Base-by-base conservation (phyloP, 148 eudicot species). In the Cornus suecica region DNA sequence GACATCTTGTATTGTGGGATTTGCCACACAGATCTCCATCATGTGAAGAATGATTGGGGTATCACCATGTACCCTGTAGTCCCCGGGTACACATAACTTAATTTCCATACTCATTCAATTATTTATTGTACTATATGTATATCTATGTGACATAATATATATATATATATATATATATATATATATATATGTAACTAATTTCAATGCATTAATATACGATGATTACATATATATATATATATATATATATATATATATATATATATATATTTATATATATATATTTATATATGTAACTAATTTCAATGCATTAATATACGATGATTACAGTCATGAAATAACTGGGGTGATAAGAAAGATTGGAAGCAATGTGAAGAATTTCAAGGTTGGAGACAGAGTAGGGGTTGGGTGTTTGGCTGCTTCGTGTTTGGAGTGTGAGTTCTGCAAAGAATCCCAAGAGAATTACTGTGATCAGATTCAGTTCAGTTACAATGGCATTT, bases 271-370 rank as follows among this genome's bases (percentile, higher is more conserved):
- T 13, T 52, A 8, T 41, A 26, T 4, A 0, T 22, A 0, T 70
- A 27, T 58, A 25, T 8, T 48, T n/a, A n/a, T n/a, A n/a, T n/a
- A n/a, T n/a, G n/a, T n/a, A n/a, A n/a, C n/a, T n/a, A n/a, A n/a
- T n/a, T n/a, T n/a, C n/a, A n/a, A n/a, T n/a, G n/a, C n/a, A n/a
- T n/a, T n/a, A n/a, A n/a, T n/a, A n/a, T n/a, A n/a, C n/a, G n/a
- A n/a, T n/a, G n/a, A n/a, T n/a, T n/a, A n/a, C n/a, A 94, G 97
- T 83, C 97, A 95, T 77, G 99, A 95, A 82, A 91, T 95, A 0
- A 90, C 92, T 2, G 99, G 99, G 48, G 37, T 92, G 29, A 83
- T 95, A 60, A 91, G 83, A 9, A 85, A 92, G 77, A 90, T 90
- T n/a, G 99, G 99, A 20, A 78, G 82, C 80, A 78, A 89, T n/a